Percentiles rank a stretch among this genome's conserved stretches.
Conservation (phyloP, 495 filamentous ascomycete genomes). For the Thozetella sp. region DNA sequence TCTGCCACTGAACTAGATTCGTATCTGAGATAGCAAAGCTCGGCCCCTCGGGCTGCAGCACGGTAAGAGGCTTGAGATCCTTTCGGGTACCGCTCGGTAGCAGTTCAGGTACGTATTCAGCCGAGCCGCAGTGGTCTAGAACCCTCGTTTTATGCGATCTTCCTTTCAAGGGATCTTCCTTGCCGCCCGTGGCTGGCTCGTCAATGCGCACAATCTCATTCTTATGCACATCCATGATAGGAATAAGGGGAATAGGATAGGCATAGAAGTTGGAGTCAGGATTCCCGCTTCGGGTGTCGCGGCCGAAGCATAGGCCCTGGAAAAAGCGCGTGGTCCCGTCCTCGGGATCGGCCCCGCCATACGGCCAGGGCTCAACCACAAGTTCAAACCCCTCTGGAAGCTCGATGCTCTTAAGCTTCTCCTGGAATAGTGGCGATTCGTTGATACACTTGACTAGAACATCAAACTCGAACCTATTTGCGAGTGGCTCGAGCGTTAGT, state of each 20-base stretch:
- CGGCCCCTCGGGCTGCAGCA: constrained; percentile 54
- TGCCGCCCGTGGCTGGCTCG: constrained; percentile 52
- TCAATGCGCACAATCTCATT: constrained; percentile 55
- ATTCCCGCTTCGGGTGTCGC: constrained; percentile 47
- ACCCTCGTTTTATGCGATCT: background rate
- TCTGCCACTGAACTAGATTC: constrained; percentile 63
- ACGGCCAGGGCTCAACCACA: constrained; percentile 73
- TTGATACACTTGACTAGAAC: constrained; percentile 62
- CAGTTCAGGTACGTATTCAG: constrained; percentile 58
- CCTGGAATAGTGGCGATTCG: constrained; percentile 61
- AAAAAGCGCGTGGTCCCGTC: constrained; percentile 55
- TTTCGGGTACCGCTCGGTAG: constrained; percentile 39
- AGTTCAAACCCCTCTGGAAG: constrained; percentile 60
- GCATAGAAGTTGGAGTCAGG: constrained; percentile 57
- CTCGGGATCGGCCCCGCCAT: constrained; percentile 62
- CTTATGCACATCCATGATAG: constrained; percentile 54
- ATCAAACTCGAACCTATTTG: constrained; percentile 38
- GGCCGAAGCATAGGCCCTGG: constrained; percentile 50
- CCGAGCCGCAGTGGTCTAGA: constrained; percentile 4
- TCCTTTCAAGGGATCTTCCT: constrained; percentile 26
- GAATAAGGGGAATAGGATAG: constrained; percentile 57
- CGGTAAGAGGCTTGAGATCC: constrained; percentile 52
- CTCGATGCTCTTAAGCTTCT: constrained; percentile 60
- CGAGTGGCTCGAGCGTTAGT: background rate
- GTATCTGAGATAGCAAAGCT: constrained; percentile 47